Percentiles rank a stretch among this genome's conserved stretches.
Conservation (phyloP, 176 grass and related monocot genomes). For the Musa acuminata region DNA sequence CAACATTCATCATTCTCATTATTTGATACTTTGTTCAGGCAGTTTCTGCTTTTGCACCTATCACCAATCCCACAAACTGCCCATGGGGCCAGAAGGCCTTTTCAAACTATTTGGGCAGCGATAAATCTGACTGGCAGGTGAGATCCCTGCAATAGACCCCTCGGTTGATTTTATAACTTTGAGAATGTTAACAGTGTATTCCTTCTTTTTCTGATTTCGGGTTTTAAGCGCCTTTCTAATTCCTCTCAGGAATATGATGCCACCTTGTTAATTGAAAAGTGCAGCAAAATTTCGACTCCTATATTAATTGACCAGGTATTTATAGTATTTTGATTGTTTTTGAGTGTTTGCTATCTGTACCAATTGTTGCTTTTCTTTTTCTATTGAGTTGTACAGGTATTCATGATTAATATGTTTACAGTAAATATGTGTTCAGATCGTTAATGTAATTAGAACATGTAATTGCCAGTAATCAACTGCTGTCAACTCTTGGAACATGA, state of each 20-base stretch:
- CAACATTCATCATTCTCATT: background rate
- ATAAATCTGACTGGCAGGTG: constrained; percentile 82
- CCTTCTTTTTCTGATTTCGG: background rate
- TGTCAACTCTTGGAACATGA: no score
- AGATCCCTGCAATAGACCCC: background rate
- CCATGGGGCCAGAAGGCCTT: constrained; percentile 95
- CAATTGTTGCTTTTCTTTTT: background rate
- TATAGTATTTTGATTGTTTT: background rate
- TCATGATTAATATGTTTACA: no score
- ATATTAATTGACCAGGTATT: constrained; percentile 98
- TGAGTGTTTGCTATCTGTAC: no score
- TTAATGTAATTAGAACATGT: no score
- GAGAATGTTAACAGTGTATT: background rate
- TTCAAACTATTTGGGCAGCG: constrained; percentile 78
- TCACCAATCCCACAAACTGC: constrained; percentile 80
- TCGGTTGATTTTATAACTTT: constrained; percentile 4
- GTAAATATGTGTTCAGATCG: no score
- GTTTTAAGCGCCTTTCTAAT: background rate
- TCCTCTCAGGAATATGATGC: constrained; percentile 74
- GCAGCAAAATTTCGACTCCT: constrained; percentile 44
- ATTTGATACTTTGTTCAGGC: constrained; percentile 33
- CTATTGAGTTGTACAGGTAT: no score
- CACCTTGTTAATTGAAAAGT: constrained; percentile 59
- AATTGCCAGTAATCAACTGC: no score
- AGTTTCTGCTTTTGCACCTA: constrained; percentile 77